phyloP scores from a whole-genome alignment of 2,329 filamentous ascomycete species.

The Emericellopsis atlantica region DNA sequence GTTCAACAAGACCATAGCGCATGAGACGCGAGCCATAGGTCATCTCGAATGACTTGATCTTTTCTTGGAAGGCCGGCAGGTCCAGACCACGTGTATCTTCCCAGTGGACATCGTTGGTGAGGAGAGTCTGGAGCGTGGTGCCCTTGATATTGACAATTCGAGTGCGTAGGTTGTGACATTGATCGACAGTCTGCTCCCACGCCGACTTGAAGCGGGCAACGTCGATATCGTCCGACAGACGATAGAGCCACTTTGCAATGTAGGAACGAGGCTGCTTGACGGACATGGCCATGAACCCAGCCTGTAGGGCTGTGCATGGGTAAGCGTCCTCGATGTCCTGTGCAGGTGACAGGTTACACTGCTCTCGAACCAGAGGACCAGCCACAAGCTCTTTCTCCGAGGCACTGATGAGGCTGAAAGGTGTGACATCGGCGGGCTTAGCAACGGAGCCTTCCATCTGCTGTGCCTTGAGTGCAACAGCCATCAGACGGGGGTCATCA shows the following conservation, averaged over 20 bases:
- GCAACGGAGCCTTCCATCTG: too few relatives aligned
- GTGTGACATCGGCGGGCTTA: too few relatives aligned
- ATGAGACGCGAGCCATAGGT: conserved; percentile 1
- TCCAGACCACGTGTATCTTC: neutral
- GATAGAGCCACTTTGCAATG: conserved; percentile 2
- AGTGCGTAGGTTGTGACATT: conserved; percentile 5
- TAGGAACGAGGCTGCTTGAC: conserved; percentile 13
- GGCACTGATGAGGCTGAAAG: too few relatives aligned
- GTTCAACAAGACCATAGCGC: conserved; percentile 7
- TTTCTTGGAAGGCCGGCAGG: neutral
- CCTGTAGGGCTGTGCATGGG: conserved; percentile 34
- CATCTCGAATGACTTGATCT: conserved; percentile 11
- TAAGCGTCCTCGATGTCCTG: conserved; percentile 31
- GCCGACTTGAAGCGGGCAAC: conserved; percentile 4
- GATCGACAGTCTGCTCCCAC: neutral
- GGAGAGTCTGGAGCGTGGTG: conserved; percentile 9
- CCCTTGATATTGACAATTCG: conserved; percentile 3
- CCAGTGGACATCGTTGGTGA: neutral
- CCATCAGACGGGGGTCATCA: neutral
- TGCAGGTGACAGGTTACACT: neutral
- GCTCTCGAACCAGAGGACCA: neutral
- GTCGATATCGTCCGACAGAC: conserved; percentile 1
- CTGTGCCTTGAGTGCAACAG: too few relatives aligned
- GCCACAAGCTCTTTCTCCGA: neutral
- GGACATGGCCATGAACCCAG: conserved; percentile 33